Evolutionary conservation across 768 basidiomycete genomes (phyloP), one percentile per base, ranked within the genome.

Genomic region (Suillus subalutaceus): DNA sequence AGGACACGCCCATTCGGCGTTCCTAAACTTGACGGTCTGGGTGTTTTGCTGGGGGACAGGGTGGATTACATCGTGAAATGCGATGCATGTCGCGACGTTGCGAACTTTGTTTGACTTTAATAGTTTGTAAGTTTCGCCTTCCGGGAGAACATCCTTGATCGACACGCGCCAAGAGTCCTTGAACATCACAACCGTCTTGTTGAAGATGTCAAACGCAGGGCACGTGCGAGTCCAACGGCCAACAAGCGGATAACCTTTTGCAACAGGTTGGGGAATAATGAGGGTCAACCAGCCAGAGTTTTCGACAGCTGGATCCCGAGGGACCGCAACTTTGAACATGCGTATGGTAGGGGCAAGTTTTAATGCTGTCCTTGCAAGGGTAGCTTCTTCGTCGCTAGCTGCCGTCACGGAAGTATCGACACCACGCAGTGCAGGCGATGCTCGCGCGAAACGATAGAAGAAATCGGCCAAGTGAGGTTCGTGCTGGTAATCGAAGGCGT

Each of bases 81-180:
- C 50, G 5, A 66, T 30, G 15, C 60, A 62, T 6, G 15, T 58
- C 1, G 65, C 52, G 26, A 66, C 32, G 37, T 56, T 43, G 37
- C 35, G 6, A 44, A 66, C 52, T 0, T 32, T 12, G 4, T 38
- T 6, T 1, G 3, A 13, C 20, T 66, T 57, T 2, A 66, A 55
- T 2, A 23, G 23, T 20, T 15, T 26, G 41, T 62, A 55, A 12
- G 41, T 63, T 4, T 66, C 15, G 20, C 65, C 65, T 55, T 66
- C 62, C 16, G 18, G 35, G 2, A 41, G 18, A 9, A 66, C 46
- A 30, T 55, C 62, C 32, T 32, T n/a, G 0, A 23, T 38, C 3
- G 35, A 6, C 16, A 66, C 13, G 23, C 38, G 41, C 65, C 65
- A 66, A 15, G 37, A 63, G 61, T 63, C 65, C 52, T 66, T 66